These are phyloP conservation scores for Eremochloa ophiuroides DNA, from an alignment of 176 grass and related monocot genomes.

Conservation along the genomic window DNA sequence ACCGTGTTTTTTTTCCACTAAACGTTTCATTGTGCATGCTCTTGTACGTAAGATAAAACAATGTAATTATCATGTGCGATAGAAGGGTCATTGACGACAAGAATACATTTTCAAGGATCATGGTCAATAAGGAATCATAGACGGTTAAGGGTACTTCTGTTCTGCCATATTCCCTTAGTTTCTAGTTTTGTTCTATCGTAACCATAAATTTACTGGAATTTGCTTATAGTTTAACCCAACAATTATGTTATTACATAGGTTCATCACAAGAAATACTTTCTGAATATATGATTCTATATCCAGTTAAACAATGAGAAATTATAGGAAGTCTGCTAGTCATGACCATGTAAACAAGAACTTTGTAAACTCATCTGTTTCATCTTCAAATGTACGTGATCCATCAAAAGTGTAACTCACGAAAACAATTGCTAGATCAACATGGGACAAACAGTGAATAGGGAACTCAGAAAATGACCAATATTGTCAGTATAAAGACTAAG, in stretches of 20 bases:
- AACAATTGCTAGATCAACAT: not conserved
- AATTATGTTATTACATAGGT: not conserved
- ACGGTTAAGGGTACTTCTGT: no score
- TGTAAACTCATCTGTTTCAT: not conserved
- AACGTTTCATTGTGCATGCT: no score
- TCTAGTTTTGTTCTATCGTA: no score
- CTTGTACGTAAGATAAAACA: no score
- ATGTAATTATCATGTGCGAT: no score
- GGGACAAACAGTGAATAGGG: not conserved
- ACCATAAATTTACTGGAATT: not conserved
- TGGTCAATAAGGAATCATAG: no score
- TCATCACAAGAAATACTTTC: not conserved
- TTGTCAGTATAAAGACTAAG: not conserved
- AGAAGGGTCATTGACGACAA: no score
- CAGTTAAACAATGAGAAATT: not conserved
- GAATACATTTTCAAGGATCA: no score
- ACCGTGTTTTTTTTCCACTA: no score
- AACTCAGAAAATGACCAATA: not conserved
- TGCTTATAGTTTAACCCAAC: not conserved
- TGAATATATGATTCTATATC: not conserved
- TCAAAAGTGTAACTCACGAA: not conserved
- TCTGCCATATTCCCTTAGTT: no score
- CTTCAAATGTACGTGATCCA: not conserved
- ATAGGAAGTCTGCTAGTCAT: not conserved
- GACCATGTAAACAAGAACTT: not conserved